These are phyloP conservation scores for Xylaria hypoxylon DNA, from an alignment of 2,329 filamentous ascomycete genomes.

Conservation along the genomic window DNA sequence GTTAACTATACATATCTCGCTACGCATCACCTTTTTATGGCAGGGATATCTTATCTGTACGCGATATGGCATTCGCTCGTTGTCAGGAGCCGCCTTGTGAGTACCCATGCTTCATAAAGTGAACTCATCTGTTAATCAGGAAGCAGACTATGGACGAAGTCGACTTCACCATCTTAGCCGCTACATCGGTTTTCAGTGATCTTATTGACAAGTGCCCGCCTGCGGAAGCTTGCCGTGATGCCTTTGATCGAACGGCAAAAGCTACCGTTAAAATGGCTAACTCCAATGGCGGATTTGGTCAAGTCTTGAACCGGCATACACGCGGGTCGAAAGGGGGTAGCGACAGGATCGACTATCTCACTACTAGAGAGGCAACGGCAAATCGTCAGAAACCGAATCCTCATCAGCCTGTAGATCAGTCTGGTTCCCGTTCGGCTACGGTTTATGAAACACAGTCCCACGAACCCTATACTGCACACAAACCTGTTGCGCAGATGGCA, in stretches of 20 bases:
- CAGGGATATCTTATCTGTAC: conserved; percentile 94
- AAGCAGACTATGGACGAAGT: conserved; percentile 87
- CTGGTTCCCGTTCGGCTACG: conserved; percentile 40
- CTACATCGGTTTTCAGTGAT: conserved; percentile 91
- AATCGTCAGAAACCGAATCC: conserved; percentile 45
- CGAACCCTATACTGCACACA: conserved; percentile 45
- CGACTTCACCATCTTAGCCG: conserved; percentile 94
- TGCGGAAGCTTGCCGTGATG: conserved; percentile 92
- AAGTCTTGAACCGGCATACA: conserved; percentile 50
- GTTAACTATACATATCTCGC: conserved; percentile 97
- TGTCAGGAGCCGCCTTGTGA: conserved; percentile 85
- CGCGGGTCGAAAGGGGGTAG: conserved; percentile 43
- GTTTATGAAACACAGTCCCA: conserved; percentile 41
- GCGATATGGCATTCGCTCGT: conserved; percentile 96
- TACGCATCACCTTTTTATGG: conserved; percentile 97
- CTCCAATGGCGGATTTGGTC: conserved; percentile 84
- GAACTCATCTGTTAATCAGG: conserved; percentile 45
- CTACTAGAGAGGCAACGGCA: conserved; percentile 49
- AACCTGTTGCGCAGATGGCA: conserved; percentile 42
- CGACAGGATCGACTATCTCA: conserved; percentile 48
- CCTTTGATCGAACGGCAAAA: conserved; percentile 94
- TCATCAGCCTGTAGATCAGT: conserved; percentile 42
- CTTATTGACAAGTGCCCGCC: conserved; percentile 95
- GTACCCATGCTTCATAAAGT: conserved; percentile 52
- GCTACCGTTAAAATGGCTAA: conserved; percentile 96